A percentile compares a stretch with the other conserved stretches of the same genome.
Conservation (phyloP, 2,329 filamentous ascomycete genomes). For the Achaetomium macrosporum region DNA sequence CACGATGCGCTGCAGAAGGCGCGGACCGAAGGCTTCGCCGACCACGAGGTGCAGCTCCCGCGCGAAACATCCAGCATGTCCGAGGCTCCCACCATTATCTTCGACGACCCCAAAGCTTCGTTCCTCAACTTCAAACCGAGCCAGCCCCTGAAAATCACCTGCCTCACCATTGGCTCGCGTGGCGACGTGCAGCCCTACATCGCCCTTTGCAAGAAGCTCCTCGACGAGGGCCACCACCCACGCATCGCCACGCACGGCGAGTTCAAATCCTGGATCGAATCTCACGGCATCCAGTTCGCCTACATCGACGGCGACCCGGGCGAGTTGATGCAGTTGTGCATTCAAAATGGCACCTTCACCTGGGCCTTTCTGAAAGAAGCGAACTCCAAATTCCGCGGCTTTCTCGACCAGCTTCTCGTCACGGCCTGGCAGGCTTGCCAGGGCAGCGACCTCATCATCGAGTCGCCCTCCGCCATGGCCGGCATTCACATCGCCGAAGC, state of each 20-base stretch:
- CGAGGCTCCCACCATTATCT: slow-evolving; percentile 70
- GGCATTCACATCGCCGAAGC: slow-evolving; percentile 97
- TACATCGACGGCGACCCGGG: slow-evolving; percentile 85
- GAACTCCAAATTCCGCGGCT: slow-evolving; percentile 81
- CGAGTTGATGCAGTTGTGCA: slow-evolving; percentile 92
- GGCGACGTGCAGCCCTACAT: slow-evolving; percentile 98
- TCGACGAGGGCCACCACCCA: slow-evolving; percentile 79
- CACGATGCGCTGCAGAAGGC: slow-evolving; percentile 74
- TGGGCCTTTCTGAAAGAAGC: slow-evolving; percentile 85
- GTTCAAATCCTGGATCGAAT: slow-evolving; percentile 81
- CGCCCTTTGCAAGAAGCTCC: slow-evolving; percentile 82
- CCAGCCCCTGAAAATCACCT: slow-evolving; percentile 76
- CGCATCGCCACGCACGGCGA: slow-evolving; percentile 89
- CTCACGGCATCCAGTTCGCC: slow-evolving; percentile 90
- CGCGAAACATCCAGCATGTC: slow-evolving; percentile 39
- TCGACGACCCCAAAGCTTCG: slow-evolving; percentile 83
- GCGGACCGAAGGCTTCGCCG: slow-evolving; percentile 48
- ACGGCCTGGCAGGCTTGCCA: slow-evolving; percentile 82
- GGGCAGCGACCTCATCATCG: slow-evolving; percentile 82
- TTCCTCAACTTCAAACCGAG: slow-evolving; percentile 87
- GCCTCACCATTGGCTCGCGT: slow-evolving; percentile 89
- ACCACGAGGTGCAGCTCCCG: slow-evolving; percentile 47
- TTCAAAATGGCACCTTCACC: slow-evolving; percentile 96
- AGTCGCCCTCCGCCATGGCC: slow-evolving; percentile 94
- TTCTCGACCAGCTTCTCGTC: slow-evolving; percentile 81